Base-by-base conservation (phyloP, 345 rosid genomes). In the Salix caprea region DNA sequence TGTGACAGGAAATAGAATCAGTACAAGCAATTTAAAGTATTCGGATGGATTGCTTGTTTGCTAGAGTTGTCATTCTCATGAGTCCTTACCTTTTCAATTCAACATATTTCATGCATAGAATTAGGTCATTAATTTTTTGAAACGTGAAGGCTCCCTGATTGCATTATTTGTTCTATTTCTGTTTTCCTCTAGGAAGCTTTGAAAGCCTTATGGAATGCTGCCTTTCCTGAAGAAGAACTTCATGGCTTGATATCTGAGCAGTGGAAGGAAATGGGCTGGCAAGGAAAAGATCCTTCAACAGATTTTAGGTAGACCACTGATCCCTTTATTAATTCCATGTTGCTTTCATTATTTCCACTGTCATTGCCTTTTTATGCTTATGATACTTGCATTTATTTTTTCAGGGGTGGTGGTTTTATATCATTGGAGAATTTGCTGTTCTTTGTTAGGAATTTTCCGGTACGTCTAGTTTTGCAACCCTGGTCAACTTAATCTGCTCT, bases 211-310 rank as follows among this genome's bases (percentile, higher is more conserved):
- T 96, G 99, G 99, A 87, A 82, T 80, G 96, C 88, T 83, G 81
- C 99, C 54, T 96, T 92, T 87, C 98, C 98, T 58, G 93, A 88
- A 73, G 98, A 94, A 84, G 93, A 96, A 85, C 97, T 96, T 70
- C 80, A 65, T 70, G 91, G 92, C 73, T 79, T 96, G 75, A 88
- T 94, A 87, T 91, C 99, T 77, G 99, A 96, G 85, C 99, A 92
- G 77, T 96, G 99, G 99, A 96, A 96, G 86, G 97, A 92, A 89
- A 96, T 96, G 99, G 99, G 99, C 67, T 96, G 99, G 99, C 99
- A 94, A 84, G 99, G 99, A 65, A 96, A 94, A 88, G 99, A 96
- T 82, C 99, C 99, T 40, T 94, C 99, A 54, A 94, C 99, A 64
- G 99, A 96, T 86, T 96, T 96, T 89, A 88, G 99, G 99, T 94